These are phyloP conservation scores for Chiua virens DNA, from an alignment of 768 basidiomycete species.

Conservation along the genomic window DNA sequence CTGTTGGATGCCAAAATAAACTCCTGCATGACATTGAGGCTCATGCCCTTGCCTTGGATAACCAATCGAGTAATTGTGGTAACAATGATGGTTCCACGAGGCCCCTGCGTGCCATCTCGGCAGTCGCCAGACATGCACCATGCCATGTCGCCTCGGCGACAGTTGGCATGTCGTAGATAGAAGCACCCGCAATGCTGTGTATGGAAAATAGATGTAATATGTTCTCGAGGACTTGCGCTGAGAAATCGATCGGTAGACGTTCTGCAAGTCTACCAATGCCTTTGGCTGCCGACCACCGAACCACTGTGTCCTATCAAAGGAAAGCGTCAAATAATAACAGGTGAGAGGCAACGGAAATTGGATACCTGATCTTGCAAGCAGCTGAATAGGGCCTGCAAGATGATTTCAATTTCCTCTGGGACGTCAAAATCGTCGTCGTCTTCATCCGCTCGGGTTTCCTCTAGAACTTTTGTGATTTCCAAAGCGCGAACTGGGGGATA, in stretches of 20 bases:
- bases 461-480: constrained; percentile 13
- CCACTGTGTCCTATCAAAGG: constrained; percentile 76
- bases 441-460: constrained; percentile 14
- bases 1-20: constrained; percentile 39
- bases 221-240: constrained; percentile 79
- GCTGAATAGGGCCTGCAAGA: constrained; percentile 70
- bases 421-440: constrained; percentile 57
- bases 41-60: constrained; percentile 60
- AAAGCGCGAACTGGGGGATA: constrained; percentile 23
- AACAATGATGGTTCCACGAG: constrained; percentile 62
- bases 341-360: not conserved
- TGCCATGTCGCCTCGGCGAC: constrained; percentile 92
- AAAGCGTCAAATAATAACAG: constrained; percentile 1
- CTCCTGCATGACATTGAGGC: constrained; percentile 8
- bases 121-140: constrained; percentile 88
- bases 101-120: constrained; percentile 87
- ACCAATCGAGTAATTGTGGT: constrained; percentile 69
- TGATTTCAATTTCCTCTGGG: constrained; percentile 74
- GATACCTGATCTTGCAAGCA: constrained; percentile 79
- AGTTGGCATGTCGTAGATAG: constrained; percentile 68
- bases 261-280: constrained; percentile 83
- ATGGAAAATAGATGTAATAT: constrained; percentile 75
- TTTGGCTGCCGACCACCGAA: constrained; percentile 94
- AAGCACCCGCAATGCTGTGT: constrained; percentile 64
- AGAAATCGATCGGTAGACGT: constrained; percentile 73